These are phyloP conservation scores for Psidium friedrichsthalianum DNA, from an alignment of 345 rosid genomes.

Conservation along the genomic window DNA sequence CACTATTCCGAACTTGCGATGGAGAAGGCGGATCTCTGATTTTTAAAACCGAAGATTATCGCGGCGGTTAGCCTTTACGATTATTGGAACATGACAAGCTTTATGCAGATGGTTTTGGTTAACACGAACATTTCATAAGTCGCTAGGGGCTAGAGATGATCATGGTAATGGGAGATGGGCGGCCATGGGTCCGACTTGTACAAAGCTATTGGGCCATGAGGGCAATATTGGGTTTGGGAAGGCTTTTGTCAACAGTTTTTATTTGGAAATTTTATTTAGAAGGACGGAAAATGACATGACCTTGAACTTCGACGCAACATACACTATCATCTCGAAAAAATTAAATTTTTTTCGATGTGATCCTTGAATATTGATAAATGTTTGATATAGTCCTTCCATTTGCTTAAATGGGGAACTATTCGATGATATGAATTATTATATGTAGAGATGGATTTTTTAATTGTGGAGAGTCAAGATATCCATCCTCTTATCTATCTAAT, in stretches of 20 bases:
- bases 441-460: not conserved
- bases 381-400: not conserved
- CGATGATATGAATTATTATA: not conserved
- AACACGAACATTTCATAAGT: not conserved
- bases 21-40: not conserved
- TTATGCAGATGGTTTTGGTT: not conserved
- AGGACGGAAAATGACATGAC: not conserved
- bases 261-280: not conserved
- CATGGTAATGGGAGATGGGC: not conserved
- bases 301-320: not conserved
- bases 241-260: not conserved
- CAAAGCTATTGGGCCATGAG: not conserved
- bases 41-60: not conserved
- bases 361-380: not conserved
- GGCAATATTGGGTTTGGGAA: not conserved
- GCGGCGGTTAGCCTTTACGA: not conserved
- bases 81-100: not conserved
- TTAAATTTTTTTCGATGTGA: not conserved
- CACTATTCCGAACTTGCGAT: not conserved
- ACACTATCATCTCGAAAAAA: rapidly evolving
- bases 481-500: not conserved
- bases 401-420: not conserved
- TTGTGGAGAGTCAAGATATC: not conserved
- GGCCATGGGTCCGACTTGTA: not conserved
- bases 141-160: not conserved